Base-by-base conservation (phyloP, 345 rosid genomes). In the Eucalyptus polyanthemos region DNA sequence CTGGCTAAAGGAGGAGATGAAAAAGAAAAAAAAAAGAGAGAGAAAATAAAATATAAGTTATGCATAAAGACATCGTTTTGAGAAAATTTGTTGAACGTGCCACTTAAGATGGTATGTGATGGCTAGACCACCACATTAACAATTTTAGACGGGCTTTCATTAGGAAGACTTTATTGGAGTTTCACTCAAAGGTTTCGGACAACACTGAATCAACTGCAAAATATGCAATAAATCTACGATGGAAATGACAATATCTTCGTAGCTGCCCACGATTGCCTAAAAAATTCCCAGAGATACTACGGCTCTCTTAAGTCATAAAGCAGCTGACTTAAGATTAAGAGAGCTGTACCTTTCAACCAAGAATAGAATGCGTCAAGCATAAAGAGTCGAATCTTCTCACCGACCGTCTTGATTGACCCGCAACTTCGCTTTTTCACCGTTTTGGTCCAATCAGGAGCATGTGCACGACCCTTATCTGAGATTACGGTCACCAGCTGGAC, bases 41-140 rank as follows among this genome's bases (percentile, higher is more conserved):
- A 54, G 25, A 54, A 2, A 3, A 60, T 11, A 60, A 62, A 29
- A 60, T 1, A 27, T 0, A 60, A 27, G 29, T 27, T 25, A 0
- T 12, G 67, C 67, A 60, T 11, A 27, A 25, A 27, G 15, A 0
- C 31, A 60, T 27, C 14, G 0, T 5, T 3, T 60, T 27, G 7
- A 27, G 8, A 5, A 25, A 60, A 60, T 25, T 60, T 60, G 31
- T 25, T 1, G 3, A 27, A 29, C 17, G 1, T 14, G 72, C 17
- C 72, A 62, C 34, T 11, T 62, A 62, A 62, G 19, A 62, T 29
- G 34, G 34, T 13, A 25, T 62, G 31, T 13, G 5, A 12, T 62
- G 17, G 7, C 34, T 29, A n/a, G 29, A 62, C 16, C 9, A 27
- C 34, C 31, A 13, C 16, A 27, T 29, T 7, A 27, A 62, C 9